Evolutionary conservation across 1,284 basidiomycete species (phyloP).

Genomic region (Cystobasidium slooffiae): DNA sequence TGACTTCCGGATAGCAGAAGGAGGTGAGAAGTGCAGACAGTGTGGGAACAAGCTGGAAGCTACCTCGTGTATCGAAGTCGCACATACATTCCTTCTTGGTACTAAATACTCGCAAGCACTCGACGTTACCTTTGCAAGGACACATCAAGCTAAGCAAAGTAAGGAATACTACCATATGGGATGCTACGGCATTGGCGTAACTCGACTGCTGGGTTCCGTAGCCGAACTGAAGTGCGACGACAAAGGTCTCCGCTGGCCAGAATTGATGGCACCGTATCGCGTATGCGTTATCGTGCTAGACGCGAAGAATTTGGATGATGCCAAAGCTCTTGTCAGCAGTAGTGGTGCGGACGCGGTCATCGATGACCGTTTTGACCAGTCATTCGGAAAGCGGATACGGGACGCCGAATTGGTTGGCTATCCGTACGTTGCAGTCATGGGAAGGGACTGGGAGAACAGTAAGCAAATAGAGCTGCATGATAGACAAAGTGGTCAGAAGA

Average conservation of each 20-base stretch:
- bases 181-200: conserved; percentile 58
- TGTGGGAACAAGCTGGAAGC: conserved; percentile 44
- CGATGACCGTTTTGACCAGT: conserved; percentile 53
- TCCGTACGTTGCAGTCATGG: conserved; percentile 52
- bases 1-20: conserved; percentile 32
- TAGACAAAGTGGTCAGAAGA: conserved; percentile 1
- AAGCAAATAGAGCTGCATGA: conserved; percentile 50
- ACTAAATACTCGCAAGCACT: conserved; percentile 55
- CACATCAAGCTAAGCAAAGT: conserved; percentile 14
- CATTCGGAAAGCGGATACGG: conserved; percentile 54
- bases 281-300: conserved; percentile 48
- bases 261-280: conserved; percentile 51
- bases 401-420: conserved; percentile 57
- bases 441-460: conserved; percentile 50
- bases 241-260: conserved; percentile 54
- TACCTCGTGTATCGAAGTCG: conserved; percentile 56
- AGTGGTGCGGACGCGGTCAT: conserved; percentile 50
- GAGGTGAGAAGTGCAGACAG: conserved; percentile 52
- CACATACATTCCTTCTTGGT: conserved; percentile 57
- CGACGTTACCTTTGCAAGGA: conserved; percentile 44
- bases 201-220: conserved; percentile 55
- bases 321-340: not conserved
- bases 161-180: conserved; percentile 56
- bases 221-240: conserved; percentile 50
- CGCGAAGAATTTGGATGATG: conserved; percentile 1